Base-by-base conservation (phyloP, 2,329 filamentous ascomycete genomes). In the Botryotinia convoluta region DNA sequence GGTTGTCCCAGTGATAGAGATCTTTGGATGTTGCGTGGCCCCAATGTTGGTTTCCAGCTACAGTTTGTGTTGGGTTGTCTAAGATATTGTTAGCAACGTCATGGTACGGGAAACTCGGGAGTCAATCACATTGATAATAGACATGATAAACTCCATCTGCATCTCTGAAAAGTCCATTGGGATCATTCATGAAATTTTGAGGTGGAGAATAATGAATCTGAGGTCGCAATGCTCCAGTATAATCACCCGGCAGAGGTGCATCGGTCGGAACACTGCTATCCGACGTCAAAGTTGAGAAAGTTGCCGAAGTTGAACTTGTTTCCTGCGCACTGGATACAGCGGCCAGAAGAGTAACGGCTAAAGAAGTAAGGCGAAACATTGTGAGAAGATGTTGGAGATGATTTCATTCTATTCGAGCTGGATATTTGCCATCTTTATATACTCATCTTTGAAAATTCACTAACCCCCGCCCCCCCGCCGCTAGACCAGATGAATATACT, bases 1-100 rank as follows among this genome's bases (percentile, higher is more conserved):
- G 89, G 75, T 91, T 91, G 1, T 83, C 83, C 90, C 90, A 92
- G 74, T 87, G 86, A 77, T 89, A 91, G 1, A 92, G 82, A 77
- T 92, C 89, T 22, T 81, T 78, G 45, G 86, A 89, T 1, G 89
- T 91, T 3, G 89, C 89, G 77, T 92, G 90, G 16, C 90, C 90
- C 90, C 90, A 92, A 77, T 91, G 89, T 77, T 91, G 86, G 74
- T 90, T 88, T 1, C 88, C 88, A 9, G 83, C 86, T 0, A 86
- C 83, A 12, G 82, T 80, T 3, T 78, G 84, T 0, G 83, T 83
- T 1, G 87, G 86, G 72, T 88, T 87, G 76, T 87, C 84, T 85
- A 32, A 62, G 72, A 32, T 60, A 42, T 37, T 62, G 54, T 65
- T 44, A 67, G 37, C 32, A 10, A 42, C 9, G 22, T 37, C 37